Evolutionary conservation across 371 early-diverging fungal genomes (phyloP).

Genomic region (Saksenaea oblongispora): DNA sequence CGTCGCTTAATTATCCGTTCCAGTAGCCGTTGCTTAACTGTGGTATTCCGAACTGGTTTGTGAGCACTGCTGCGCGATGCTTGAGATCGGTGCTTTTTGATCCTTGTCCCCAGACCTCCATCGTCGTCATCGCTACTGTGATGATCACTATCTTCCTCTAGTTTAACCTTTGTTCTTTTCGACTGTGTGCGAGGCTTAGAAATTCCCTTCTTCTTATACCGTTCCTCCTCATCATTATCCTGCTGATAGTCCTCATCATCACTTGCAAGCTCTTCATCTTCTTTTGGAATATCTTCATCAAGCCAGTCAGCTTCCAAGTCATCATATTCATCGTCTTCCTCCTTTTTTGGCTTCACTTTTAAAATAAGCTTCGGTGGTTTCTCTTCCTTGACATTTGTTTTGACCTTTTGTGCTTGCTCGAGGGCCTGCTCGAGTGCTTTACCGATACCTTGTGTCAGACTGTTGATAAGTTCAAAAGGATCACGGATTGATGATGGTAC

Average conservation of each 20-base stretch:
- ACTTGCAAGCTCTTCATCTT: neutral
- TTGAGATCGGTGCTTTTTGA: neutral
- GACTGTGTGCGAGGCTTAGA: constrained; percentile 9
- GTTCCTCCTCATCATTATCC: constrained; percentile 25
- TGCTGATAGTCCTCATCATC: constrained; percentile 26
- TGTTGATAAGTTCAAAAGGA: constrained; percentile 1
- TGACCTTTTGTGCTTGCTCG: neutral
- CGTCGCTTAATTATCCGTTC: constrained; percentile 18
- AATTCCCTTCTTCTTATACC: constrained; percentile 18
- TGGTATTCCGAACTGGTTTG: constrained; percentile 3
- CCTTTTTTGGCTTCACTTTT: constrained; percentile 5
- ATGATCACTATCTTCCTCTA: constrained; percentile 10
- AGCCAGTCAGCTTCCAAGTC: constrained; percentile 9
- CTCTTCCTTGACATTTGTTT: neutral
- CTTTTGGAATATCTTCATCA: constrained; percentile 7
- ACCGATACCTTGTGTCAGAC: neutral
- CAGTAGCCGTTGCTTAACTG: constrained; percentile 29
- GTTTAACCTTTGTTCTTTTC: constrained; percentile 4
- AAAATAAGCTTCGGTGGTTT: constrained; percentile 4
- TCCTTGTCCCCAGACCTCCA: constrained; percentile 5
- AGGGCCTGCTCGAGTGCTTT: constrained; percentile 8
- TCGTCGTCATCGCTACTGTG: constrained; percentile 15
- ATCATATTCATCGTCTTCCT: constrained; percentile 6
- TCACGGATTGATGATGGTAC: neutral
- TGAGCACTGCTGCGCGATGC: neutral